Percentiles rank a stretch among this genome's conserved stretches.
phyloP scores from a whole-genome alignment of 176 grass and related monocot species.

The Bothriochloa decipiens region DNA sequence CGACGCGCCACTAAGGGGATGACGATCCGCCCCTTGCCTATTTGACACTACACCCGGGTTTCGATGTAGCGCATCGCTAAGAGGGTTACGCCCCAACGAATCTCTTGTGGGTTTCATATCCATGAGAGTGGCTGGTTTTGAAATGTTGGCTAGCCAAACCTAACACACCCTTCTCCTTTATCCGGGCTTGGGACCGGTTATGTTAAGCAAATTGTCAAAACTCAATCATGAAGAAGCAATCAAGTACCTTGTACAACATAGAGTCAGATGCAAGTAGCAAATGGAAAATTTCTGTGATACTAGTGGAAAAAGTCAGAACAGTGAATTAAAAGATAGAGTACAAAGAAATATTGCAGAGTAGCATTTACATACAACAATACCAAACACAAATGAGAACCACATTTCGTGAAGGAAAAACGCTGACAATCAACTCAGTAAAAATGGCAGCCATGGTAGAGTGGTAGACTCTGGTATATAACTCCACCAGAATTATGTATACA shows the following conservation, averaged over 20 bases:
- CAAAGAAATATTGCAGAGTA: neutral
- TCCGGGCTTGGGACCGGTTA: no score
- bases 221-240: constrained; percentile 31
- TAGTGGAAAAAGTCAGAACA: neutral
- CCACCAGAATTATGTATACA: neutral
- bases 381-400: neutral
- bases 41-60: no score
- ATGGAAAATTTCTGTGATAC: neutral
- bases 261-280: neutral
- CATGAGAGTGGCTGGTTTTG: no score
- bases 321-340: neutral
- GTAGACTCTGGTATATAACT: neutral
- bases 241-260: constrained; percentile 31
- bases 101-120: no score
- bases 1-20: no score
- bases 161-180: no score
- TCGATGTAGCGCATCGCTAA: no score
- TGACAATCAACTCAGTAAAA: constrained; percentile 12
- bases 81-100: no score
- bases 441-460: neutral
- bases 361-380: constrained; percentile 6
- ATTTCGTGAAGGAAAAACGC: constrained; percentile 8
- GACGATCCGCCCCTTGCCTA: no score
- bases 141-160: no score
- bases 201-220: constrained; percentile 26